These are phyloP conservation scores for Epichloe brachyelytri DNA, from an alignment of 2,329 filamentous ascomycete species.

Conservation along the genomic window DNA sequence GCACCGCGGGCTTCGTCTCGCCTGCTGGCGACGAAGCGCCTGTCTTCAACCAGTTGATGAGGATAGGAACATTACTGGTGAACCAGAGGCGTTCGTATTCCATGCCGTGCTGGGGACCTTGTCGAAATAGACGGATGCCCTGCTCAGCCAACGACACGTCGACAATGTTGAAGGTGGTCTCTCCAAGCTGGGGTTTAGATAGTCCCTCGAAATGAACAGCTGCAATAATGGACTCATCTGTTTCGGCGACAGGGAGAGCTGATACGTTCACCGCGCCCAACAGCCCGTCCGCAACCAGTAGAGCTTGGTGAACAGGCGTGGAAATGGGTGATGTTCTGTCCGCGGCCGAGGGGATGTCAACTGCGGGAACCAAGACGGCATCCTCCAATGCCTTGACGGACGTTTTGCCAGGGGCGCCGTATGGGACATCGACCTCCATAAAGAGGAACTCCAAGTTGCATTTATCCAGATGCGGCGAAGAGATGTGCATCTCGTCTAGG, in stretches of 20 bases:
- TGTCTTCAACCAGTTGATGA: conserved; percentile 53
- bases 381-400: conserved; percentile 40
- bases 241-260: conserved; percentile 26
- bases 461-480: conserved; percentile 47
- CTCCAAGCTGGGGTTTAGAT: conserved; percentile 18
- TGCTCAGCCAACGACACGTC: conserved; percentile 50
- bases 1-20: conserved; percentile 52
- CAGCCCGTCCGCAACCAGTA: conserved; percentile 63
- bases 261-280: conserved; percentile 47
- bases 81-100: conserved; percentile 65
- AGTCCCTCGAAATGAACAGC: conserved; percentile 46
- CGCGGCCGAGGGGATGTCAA: conserved; percentile 56
- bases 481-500: conserved; percentile 47
- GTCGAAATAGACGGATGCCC: conserved; percentile 54
- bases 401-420: conserved; percentile 18
- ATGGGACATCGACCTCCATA: conserved; percentile 33
- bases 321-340: conserved; percentile 54
- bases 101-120: conserved; percentile 55
- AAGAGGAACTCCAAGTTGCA: conserved; percentile 53
- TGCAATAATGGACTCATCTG: conserved; percentile 31
- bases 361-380: conserved; percentile 58
- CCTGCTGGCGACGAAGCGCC: conserved; percentile 28
- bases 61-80: conserved; percentile 51
- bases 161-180: conserved; percentile 40
- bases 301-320: conserved; percentile 72